Base-by-base conservation (phyloP, 1,284 basidiomycete species). In the Ustilago vetiveriae region DNA sequence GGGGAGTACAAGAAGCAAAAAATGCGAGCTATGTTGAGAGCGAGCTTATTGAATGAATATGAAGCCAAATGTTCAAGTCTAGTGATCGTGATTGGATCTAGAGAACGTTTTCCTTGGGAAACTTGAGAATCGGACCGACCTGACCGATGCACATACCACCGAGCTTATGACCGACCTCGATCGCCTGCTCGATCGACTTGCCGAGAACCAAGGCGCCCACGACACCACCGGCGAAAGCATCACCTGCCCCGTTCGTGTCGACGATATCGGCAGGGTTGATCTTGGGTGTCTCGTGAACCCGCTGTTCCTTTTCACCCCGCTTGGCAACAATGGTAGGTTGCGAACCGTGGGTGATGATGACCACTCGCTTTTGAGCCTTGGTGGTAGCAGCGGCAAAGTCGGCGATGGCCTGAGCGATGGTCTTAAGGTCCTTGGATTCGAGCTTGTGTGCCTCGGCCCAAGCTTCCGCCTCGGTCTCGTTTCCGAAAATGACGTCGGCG, bases 181-280 rank as follows among this genome's bases (percentile, higher is more conserved):
- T 87, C 53, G 87, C 88, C 82, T 92, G 89, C 37, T 91, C 89
- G 44, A 94, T 81, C 40, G 80, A 84, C 87, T 93, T 97, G 22
- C 92, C 94, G 37, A 87, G 83, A 46, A 93, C 89, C 48, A 89
- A 86, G 1, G 90, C 94, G 46, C 92, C 96, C 45, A 98, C 83
- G 86, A 98, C 94, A 43, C 92, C 96, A 66, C 96, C 96, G n/a
- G 94, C 93, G 76, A 98, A 98, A 47, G 93, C 94, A 83, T 99
- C 96, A 48, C 96, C 96, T n/a, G 96, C 96, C 49, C 92, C 96
- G 84, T 98, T 99, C 55, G 96, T 99, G 84, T 98, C 96, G 58
- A 97, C 89, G 76, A 99, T 82, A 50, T 81, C 67, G 39, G 67
- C 54, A 6, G 78, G 64, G 55, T 72, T 57, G 39, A 82, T 74